A percentile compares a stretch with the other conserved stretches of the same genome.
phyloP scores from a whole-genome alignment of 1,284 basidiomycete species.

The Coniophora puteana region DNA sequence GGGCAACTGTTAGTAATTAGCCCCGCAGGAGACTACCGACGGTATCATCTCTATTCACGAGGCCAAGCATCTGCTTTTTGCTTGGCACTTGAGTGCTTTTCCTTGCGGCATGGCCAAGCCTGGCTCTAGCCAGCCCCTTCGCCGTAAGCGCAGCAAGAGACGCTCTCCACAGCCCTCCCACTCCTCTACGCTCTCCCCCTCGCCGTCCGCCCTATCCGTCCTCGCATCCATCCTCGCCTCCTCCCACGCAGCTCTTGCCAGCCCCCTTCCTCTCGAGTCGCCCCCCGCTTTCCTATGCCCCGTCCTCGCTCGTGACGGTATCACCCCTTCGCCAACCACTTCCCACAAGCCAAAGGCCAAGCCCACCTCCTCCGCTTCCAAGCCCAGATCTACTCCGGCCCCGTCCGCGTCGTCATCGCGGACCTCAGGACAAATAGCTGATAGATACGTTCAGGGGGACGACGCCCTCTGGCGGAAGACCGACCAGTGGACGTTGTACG shows the following conservation, averaged over 20 bases:
- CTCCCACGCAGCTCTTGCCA: conserved; percentile 39
- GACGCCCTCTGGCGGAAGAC: conserved; percentile 63
- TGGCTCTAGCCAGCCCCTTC: conserved; percentile 20
- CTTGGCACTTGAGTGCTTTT: conserved; percentile 32
- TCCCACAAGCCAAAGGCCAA: conserved; percentile 1
- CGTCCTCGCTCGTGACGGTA: conserved; percentile 29
- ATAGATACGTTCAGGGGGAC: conserved; percentile 49
- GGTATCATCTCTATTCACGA: too few relatives aligned
- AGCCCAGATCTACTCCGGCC: background rate
- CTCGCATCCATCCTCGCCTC: conserved; percentile 52
- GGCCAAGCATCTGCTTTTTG: background rate
- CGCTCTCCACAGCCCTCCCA: conserved; percentile 5
- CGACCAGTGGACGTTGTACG: conserved; percentile 57
- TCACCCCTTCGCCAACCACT: conserved; percentile 5
- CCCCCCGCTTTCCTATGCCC: conserved; percentile 65
- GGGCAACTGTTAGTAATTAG: too few relatives aligned
- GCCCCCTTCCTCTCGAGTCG: conserved; percentile 34
- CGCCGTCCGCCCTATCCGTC: conserved; percentile 46
- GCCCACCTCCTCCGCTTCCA: background rate
- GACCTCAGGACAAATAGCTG: conserved; percentile 35
- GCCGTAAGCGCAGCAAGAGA: background rate
- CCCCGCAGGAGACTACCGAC: too few relatives aligned
- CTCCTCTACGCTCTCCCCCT: conserved; percentile 30
- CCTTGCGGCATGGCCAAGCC: conserved; percentile 31
- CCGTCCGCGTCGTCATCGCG: background rate